Evolutionary conservation across 2,329 filamentous ascomycete species (phyloP), one percentile per base, ranked within the genome.

Genomic region (Plectosphaerella cucumerina): DNA sequence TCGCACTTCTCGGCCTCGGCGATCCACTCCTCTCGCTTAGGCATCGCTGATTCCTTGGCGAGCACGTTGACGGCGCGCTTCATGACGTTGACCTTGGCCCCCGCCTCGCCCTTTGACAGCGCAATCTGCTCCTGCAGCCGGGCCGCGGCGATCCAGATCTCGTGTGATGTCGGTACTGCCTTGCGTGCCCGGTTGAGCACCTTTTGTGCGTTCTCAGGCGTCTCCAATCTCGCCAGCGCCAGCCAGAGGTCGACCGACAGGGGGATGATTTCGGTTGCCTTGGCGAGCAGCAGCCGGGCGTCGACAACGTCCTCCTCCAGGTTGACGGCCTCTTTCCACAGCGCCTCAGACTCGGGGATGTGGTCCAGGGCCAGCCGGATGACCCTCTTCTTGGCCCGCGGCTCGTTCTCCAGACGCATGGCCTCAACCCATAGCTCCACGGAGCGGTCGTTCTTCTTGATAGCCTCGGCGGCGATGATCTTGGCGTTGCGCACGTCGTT

Each of bases 311-410:
- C 87, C 62, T 97, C 93, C 64, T 97, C 94, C 50, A 97, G 74
- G 60, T 97, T 97, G 56, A 99, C 93, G 5, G 93, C 87, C 65
- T 95, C 91, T 66, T 97, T 99, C 94, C 94, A 99, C n/a, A 99
- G 80, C 41, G 89, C 87, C 45, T 97, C 94, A 0, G 93, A 97
- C 63, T 96, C 90, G 1, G 92, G 92, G 39, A 97, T 89, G 62
- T 96, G 87, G 61, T 97, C 90, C 43, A 99, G 77, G 0, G 94
- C 95, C 64, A 95, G 89, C 50, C 92, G 83, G 33, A 97, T 84
- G 8, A 99, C 94, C 63, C 91, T 86, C 72, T 97, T 97, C 70
- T 95, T 96, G 11, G 90, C 89, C 53, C 86, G 82, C 1, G 84
- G 73, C 45, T 96, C 87, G 8, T 84, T 84, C 67, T 99, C 94